Conservation (phyloP, 108 stramenopile species). For the Skeletonema marinoi region DNA sequence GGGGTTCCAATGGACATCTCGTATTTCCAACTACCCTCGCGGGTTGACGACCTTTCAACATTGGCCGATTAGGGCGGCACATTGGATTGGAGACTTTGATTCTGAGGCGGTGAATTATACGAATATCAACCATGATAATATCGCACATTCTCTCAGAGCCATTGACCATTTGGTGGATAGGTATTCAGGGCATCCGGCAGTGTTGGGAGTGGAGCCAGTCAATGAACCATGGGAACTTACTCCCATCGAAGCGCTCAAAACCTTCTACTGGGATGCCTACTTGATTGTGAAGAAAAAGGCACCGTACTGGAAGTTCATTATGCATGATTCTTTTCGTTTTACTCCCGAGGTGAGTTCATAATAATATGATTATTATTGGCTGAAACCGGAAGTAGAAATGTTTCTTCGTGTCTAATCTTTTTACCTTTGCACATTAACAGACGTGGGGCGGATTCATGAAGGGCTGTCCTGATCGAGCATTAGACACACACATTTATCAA, state of each 20-base stretch:
- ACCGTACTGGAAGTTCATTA: slow-evolving; percentile 93
- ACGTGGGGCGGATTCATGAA: slow-evolving; percentile 94
- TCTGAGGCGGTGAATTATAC: slow-evolving; percentile 60
- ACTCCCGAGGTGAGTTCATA: slow-evolving; percentile 46
- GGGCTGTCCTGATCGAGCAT: slow-evolving; percentile 83
- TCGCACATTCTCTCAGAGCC: slow-evolving; percentile 77
- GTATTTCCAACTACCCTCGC: slow-evolving; percentile 48
- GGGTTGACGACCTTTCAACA: slow-evolving; percentile 70
- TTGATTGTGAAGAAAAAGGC: slow-evolving; percentile 84
- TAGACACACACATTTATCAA: slow-evolving; percentile 95
- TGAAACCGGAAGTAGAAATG: not conserved
- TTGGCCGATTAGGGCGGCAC: slow-evolving; percentile 88
- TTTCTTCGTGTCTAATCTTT: not conserved
- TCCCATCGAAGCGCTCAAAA: slow-evolving; percentile 71
- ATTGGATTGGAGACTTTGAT: slow-evolving; percentile 90
- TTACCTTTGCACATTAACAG: not conserved
- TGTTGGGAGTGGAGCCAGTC: slow-evolving; percentile 90
- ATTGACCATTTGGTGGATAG: slow-evolving; percentile 75
- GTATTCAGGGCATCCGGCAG: slow-evolving; percentile 82
- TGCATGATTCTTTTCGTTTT: slow-evolving; percentile 95
- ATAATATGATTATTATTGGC: not conserved
- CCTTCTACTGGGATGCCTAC: slow-evolving; percentile 95
- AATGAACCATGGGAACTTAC: slow-evolving; percentile 96
- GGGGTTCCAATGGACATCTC: slow-evolving; percentile 80
- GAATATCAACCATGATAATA: slow-evolving; percentile 76